These are phyloP conservation scores for Fusarium papillatum DNA, from an alignment of 2,329 filamentous ascomycete genomes.

Conservation along the genomic window DNA sequence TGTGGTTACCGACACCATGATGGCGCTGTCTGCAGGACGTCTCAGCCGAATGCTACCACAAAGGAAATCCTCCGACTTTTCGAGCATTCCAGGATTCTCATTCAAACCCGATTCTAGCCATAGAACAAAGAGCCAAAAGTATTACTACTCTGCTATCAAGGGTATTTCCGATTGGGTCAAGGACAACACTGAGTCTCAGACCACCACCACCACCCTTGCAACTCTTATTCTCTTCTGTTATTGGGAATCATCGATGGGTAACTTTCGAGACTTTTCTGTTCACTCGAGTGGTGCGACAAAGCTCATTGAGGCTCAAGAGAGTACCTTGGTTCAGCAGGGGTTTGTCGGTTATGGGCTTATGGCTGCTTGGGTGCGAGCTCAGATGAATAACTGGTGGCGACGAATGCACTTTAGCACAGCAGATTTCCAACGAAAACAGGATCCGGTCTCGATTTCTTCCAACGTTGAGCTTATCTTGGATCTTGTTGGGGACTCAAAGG, in stretches of 20 bases:
- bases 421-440: slow-evolving; percentile 16
- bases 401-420: slow-evolving; percentile 37
- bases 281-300: slow-evolving; percentile 22
- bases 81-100: background rate
- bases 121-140: slow-evolving; percentile 3
- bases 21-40: slow-evolving; percentile 18
- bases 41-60: slow-evolving; percentile 19
- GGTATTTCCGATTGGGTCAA: slow-evolving; percentile 3
- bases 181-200: background rate
- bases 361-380: slow-evolving; percentile 29
- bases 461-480: background rate
- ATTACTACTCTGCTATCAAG: slow-evolving; percentile 17
- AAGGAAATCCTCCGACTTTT: background rate
- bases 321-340: background rate
- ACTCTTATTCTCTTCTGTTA: slow-evolving; percentile 38
- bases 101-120: slow-evolving; percentile 16
- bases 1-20: slow-evolving; percentile 8
- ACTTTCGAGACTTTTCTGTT: slow-evolving; percentile 32
- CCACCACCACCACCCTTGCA: slow-evolving; percentile 1
- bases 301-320: background rate
- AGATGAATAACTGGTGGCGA: slow-evolving; percentile 43
- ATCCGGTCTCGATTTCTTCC: background rate
- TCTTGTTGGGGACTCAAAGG: background rate
- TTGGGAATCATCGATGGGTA: slow-evolving; percentile 40
- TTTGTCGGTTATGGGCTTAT: slow-evolving; percentile 4